These are phyloP conservation scores for Chlamydomonas reinhardtii DNA, from an alignment of 163 green algal genomes.

Conservation along the genomic window DNA sequence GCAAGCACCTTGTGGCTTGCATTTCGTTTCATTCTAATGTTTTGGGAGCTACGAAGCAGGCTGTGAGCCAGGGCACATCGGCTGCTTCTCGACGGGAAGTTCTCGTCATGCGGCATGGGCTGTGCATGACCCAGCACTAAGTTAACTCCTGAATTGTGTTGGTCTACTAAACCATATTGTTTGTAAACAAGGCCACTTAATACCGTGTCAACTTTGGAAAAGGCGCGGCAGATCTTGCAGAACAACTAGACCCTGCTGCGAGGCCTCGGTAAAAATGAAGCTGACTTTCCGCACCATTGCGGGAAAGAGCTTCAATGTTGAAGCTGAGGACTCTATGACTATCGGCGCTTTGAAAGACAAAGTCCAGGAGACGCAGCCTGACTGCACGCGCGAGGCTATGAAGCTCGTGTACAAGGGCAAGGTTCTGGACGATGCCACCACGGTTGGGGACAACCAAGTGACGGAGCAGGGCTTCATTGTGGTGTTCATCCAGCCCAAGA, in stretches of 20 bases:
- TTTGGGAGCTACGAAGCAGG: too few relatives aligned
- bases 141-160: too few relatives aligned
- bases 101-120: too few relatives aligned
- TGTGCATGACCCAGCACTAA: too few relatives aligned
- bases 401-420: conserved; percentile 92
- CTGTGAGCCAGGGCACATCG: too few relatives aligned
- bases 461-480: conserved; percentile 92
- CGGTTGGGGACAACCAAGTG: conserved; percentile 82
- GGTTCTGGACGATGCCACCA: conserved; percentile 81
- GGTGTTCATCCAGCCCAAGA: conserved; percentile 84
- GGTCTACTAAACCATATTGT: too few relatives aligned
- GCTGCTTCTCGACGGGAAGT: too few relatives aligned
- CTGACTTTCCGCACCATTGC: conserved; percentile 92
- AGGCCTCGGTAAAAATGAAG: conserved; percentile 76
- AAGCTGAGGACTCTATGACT: conserved; percentile 76
- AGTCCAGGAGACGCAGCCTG: conserved; percentile 78
- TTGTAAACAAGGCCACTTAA: background rate
- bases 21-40: too few relatives aligned
- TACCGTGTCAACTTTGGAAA: background rate
- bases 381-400: conserved; percentile 68
- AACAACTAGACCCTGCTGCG: background rate
- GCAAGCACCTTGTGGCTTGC: too few relatives aligned
- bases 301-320: conserved; percentile 85
- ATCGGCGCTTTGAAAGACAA: conserved; percentile 86
- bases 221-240: background rate